A percentile compares a stretch with the other conserved stretches of the same genome.
phyloP scores from a whole-genome alignment of 23 red algal genomes.

The Gracilaria vermiculophylla region DNA sequence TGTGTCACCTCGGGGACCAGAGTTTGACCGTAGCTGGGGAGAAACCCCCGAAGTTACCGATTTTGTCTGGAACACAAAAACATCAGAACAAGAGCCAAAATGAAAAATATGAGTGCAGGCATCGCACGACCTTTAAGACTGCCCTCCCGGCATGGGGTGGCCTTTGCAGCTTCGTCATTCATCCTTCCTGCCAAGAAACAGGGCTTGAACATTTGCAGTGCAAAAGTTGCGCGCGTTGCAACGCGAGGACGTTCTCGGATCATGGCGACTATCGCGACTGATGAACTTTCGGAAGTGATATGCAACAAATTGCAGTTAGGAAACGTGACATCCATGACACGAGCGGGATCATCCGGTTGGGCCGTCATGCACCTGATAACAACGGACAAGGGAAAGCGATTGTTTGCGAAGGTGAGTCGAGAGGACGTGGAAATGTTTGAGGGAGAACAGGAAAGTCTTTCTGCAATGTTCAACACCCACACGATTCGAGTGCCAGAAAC shows the following conservation, averaged over 20 bases:
- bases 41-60: too few species aligned
- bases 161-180: constrained; percentile 8
- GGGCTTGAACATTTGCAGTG: background rate
- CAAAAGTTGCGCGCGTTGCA: background rate
- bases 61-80: too few species aligned
- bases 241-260: background rate
- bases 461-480: constrained; percentile 71
- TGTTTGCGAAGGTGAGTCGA: constrained; percentile 85
- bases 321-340: constrained; percentile 36
- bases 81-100: too few species aligned
- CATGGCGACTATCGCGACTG: constrained; percentile 18
- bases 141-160: too few species aligned
- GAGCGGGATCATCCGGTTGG: constrained; percentile 69
- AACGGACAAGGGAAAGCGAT: constrained; percentile 49
- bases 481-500: constrained; percentile 75
- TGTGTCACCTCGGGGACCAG: too few species aligned
- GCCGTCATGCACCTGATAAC: constrained; percentile 58
- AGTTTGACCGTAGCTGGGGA: too few species aligned
- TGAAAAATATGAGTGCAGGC: background rate
- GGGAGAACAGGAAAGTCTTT: constrained; percentile 82
- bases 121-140: too few species aligned
- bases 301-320: constrained; percentile 21
- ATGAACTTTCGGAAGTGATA: constrained; percentile 51
- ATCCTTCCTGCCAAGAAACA: background rate
- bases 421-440: constrained; percentile 80